phyloP scores from a whole-genome alignment of 495 filamentous ascomycete species.

The Astrothelium macrocarpum region DNA sequence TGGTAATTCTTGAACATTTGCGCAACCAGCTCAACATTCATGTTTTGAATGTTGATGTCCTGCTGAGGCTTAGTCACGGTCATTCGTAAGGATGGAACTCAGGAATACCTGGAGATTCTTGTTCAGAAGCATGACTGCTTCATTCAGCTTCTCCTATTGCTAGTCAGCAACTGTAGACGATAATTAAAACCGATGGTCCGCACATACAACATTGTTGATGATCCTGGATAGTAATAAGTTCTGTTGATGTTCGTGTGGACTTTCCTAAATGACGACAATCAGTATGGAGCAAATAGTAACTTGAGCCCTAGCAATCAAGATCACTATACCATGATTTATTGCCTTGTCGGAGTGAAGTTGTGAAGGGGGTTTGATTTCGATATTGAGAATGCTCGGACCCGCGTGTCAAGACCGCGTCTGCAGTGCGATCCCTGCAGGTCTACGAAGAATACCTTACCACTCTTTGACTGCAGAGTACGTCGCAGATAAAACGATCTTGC shows the following conservation, averaged over 20 bases:
- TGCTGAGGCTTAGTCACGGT: constrained; percentile 26
- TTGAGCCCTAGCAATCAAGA: not conserved
- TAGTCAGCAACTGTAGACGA: not conserved
- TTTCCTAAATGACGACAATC: constrained; percentile 52
- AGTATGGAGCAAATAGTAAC: not conserved
- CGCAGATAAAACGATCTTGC: too few relatives aligned
- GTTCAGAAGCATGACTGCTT: constrained; percentile 85
- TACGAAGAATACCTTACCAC: too few relatives aligned
- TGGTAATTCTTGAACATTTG: constrained; percentile 99
- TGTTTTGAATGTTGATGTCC: constrained; percentile 97
- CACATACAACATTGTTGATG: constrained; percentile 87
- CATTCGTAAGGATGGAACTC: not conserved
- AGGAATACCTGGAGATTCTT: constrained; percentile 68
- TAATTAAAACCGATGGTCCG: not conserved
- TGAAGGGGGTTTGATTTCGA: not conserved
- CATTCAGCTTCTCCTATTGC: constrained; percentile 89
- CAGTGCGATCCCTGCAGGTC: too few relatives aligned
- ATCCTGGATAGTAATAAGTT: constrained; percentile 85
- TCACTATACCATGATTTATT: not conserved
- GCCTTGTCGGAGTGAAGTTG: not conserved
- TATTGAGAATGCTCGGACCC: not conserved
- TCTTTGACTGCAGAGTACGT: too few relatives aligned
- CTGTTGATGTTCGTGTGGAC: constrained; percentile 96
- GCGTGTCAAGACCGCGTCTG: not conserved
- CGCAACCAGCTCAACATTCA: constrained; percentile 94